Evolutionary conservation across 75 land plant genomes (phyloP).

Genomic region (Cunninghamia lanceolata): DNA sequence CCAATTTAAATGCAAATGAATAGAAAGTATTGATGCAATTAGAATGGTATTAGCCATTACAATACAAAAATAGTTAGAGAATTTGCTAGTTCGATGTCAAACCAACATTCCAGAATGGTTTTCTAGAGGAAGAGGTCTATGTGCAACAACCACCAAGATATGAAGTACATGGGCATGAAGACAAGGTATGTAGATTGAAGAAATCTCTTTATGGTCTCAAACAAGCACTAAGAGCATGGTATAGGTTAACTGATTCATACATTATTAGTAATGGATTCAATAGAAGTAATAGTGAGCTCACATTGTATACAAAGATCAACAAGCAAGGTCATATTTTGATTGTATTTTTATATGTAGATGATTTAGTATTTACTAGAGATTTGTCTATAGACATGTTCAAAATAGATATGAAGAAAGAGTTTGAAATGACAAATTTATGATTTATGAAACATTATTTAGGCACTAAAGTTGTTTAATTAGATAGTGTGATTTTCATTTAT

Average conservation of each 20-base stretch:
- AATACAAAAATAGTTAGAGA: neutral
- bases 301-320: neutral
- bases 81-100: neutral
- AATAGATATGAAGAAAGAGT: neutral
- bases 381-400: neutral
- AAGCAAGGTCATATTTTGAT: neutral
- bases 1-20: neutral
- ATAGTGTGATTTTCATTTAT: neutral
- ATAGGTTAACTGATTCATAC: no score
- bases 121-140: neutral
- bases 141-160: neutral
- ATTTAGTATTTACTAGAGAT: neutral
- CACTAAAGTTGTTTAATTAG: neutral
- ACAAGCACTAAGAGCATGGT: neutral
- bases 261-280: no score
- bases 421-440: neutral
- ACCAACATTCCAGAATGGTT: neutral
- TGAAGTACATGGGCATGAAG: neutral
- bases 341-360: neutral
- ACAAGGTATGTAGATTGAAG: neutral
- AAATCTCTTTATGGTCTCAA: neutral
- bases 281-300: neutral
- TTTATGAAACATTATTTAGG: neutral
- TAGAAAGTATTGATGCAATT: neutral
- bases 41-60: neutral